Evolutionary conservation across 345 rosid species (phyloP).

Genomic region (Eucalyptus camaldulensis): DNA sequence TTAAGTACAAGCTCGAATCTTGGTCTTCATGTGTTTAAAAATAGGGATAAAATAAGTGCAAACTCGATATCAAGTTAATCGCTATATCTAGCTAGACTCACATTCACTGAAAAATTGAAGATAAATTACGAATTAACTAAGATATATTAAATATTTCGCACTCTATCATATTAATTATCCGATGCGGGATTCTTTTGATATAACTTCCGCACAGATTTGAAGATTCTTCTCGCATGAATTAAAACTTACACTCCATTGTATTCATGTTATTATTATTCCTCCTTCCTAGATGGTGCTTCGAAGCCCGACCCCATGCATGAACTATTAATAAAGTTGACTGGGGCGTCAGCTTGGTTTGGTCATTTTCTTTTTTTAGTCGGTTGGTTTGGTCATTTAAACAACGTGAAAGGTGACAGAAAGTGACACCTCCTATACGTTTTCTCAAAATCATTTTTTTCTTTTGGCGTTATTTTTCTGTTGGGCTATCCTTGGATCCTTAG

Average conservation of each 20-base stretch:
- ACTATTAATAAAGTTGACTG: not conserved
- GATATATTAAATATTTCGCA: not conserved
- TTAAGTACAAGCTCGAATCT: not conserved
- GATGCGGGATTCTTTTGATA: not conserved
- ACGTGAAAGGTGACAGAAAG: not conserved
- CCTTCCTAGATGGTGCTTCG: not conserved
- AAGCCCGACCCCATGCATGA: not conserved
- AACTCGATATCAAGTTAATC: fast-evolving
- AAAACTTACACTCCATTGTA: not conserved
- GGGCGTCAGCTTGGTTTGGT: not conserved
- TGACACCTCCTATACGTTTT: not conserved
- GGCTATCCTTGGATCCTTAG: not conserved
- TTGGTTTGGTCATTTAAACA: not conserved
- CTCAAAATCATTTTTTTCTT: not conserved
- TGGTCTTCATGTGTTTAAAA: not conserved
- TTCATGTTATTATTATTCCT: not conserved
- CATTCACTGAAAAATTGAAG: fast-evolving
- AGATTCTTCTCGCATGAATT: not conserved
- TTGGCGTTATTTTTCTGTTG: not conserved
- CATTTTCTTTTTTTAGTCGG: not conserved
- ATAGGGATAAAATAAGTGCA: not conserved
- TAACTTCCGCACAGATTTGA: fast-evolving
- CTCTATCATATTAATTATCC: fast-evolving
- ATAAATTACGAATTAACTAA: not conserved
- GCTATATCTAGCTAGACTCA: not conserved